These are phyloP conservation scores for Musa balbisiana DNA, from an alignment of 202 grass and related monocot genomes.

Conservation along the genomic window DNA sequence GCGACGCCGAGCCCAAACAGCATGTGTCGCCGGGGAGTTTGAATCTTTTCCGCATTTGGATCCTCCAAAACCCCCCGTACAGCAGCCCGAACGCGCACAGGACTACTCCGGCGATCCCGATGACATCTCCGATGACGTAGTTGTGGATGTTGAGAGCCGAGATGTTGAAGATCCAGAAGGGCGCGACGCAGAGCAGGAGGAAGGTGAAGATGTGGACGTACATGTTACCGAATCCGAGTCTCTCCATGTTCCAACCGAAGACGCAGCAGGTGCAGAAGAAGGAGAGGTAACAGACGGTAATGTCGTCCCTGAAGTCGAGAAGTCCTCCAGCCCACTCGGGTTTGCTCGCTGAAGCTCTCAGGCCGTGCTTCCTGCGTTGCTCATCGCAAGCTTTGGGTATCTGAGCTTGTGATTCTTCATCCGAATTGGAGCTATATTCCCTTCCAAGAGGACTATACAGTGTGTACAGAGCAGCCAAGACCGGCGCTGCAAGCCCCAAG, in stretches of 20 bases:
- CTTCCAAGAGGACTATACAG: slow-evolving; percentile 46
- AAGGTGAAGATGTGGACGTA: slow-evolving; percentile 67
- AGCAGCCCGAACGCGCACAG: slow-evolving; percentile 38
- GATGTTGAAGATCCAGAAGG: slow-evolving; percentile 51
- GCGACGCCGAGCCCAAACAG: slow-evolving; percentile 16
- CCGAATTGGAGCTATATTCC: slow-evolving; percentile 7
- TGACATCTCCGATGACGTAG: slow-evolving; percentile 26
- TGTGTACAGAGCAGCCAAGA: slow-evolving; percentile 38
- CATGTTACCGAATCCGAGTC: slow-evolving; percentile 61
- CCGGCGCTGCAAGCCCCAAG: slow-evolving; percentile 35
- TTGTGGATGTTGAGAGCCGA: slow-evolving; percentile 42
- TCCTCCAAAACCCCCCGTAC: slow-evolving; percentile 55
- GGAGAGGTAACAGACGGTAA: slow-evolving; percentile 37
- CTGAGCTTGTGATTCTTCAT: background rate
- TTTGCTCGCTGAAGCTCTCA: slow-evolving; percentile 9
- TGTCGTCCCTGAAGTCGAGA: slow-evolving; percentile 39
- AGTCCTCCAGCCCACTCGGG: slow-evolving; percentile 58
- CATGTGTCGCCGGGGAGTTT: slow-evolving; percentile 24
- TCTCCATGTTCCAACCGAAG: slow-evolving; percentile 81
- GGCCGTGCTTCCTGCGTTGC: background rate
- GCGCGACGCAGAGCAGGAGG: slow-evolving; percentile 48
- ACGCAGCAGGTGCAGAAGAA: slow-evolving; percentile 52
- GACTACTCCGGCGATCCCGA: slow-evolving; percentile 32
- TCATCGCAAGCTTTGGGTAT: background rate
- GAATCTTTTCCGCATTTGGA: slow-evolving; percentile 37